Conservation (phyloP, 345 rosid species). For the Excoecaria agallocha region DNA sequence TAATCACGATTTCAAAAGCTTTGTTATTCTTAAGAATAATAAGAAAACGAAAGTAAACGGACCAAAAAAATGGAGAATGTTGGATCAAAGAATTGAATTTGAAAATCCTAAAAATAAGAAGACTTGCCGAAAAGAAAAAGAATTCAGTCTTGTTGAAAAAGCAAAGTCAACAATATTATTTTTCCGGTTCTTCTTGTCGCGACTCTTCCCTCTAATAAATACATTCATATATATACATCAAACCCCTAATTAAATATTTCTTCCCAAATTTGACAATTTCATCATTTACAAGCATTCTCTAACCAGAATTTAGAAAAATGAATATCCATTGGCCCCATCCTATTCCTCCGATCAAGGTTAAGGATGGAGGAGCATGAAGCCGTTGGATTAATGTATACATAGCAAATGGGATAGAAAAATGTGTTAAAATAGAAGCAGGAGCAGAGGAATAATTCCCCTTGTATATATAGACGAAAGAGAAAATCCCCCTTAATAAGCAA, state of each 20-base stretch:
- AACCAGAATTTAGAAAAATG: background rate
- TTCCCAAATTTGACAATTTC: background rate
- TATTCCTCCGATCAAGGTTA: background rate
- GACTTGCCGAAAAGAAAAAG: too few species aligned
- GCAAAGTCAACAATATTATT: too few species aligned
- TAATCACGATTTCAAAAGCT: too few species aligned
- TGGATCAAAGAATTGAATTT: too few species aligned
- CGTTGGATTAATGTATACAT: background rate
- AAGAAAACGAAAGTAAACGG: too few species aligned
- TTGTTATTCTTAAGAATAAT: too few species aligned
- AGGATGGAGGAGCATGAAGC: background rate
- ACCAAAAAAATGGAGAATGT: too few species aligned
- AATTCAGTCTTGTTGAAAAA: too few species aligned
- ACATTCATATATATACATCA: background rate
- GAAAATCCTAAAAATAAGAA: too few species aligned
- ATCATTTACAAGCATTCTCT: background rate
- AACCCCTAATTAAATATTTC: background rate
- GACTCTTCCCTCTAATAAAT: background rate
- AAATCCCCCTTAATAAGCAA: too few species aligned
- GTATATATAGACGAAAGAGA: background rate
- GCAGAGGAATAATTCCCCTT: background rate
- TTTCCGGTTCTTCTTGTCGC: background rate
- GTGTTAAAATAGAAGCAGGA: background rate
- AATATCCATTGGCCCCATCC: background rate
- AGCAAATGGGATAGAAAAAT: too few species aligned